Evolutionary conservation across 805 yeast genomes (phyloP).

Genomic region (Jamesozyma gamospora): DNA sequence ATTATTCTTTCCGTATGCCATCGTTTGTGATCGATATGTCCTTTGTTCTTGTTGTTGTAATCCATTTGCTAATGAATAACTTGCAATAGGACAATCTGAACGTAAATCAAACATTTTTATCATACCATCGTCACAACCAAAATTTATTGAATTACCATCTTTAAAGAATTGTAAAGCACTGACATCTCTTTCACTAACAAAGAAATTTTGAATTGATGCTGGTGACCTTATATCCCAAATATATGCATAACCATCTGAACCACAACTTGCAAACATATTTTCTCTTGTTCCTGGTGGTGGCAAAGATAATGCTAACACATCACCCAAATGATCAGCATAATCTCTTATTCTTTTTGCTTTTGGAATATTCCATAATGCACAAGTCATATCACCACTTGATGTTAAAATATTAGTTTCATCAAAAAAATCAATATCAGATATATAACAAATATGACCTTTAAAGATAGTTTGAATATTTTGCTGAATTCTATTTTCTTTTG

Average conservation of each 20-base stretch:
- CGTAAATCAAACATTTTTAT: constrained; percentile 66
- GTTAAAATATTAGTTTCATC: constrained; percentile 49
- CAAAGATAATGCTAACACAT: constrained; percentile 44
- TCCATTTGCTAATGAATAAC: constrained; percentile 31
- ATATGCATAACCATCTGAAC: constrained; percentile 59
- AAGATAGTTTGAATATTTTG: constrained; percentile 43
- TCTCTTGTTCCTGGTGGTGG: constrained; percentile 16
- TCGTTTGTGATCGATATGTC: constrained; percentile 16
- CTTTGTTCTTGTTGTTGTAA: constrained; percentile 10
- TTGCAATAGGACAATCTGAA: constrained; percentile 57
- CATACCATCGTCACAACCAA: constrained; percentile 74
- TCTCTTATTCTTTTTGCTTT: constrained; percentile 45
- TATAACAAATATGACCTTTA: constrained; percentile 76
- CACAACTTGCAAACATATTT: constrained; percentile 45
- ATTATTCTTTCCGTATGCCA: constrained; percentile 17
- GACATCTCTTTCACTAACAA: constrained; percentile 54
- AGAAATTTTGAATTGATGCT: constrained; percentile 40
- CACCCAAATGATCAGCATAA: constrained; percentile 62
- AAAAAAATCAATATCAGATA: constrained; percentile 65
- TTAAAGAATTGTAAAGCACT: constrained; percentile 55
- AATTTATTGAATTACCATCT: constrained; percentile 56
- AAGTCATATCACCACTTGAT: constrained; percentile 74
- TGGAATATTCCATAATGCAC: constrained; percentile 69
- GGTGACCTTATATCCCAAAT: constrained; percentile 56
- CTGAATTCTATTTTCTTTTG: constrained; percentile 28